These are phyloP conservation scores for Danielozyma ontarioensis DNA, from an alignment of 805 yeast species.

Conservation along the genomic window DNA sequence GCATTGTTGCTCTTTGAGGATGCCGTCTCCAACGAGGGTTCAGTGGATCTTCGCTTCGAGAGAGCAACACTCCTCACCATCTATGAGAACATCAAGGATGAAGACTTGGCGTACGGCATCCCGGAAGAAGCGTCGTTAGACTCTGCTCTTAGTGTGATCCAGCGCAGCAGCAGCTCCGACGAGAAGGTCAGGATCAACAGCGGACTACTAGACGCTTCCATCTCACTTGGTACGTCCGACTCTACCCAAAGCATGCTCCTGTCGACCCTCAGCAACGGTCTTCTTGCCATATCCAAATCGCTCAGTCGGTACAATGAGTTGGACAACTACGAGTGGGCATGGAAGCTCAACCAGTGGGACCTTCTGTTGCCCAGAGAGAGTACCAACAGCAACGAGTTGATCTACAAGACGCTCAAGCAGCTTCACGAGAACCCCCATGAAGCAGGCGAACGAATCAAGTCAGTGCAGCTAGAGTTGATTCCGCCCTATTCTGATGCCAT, in stretches of 20 bases:
- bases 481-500: background rate
- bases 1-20: constrained; percentile 49
- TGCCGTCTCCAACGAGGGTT: constrained; percentile 7
- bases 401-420: constrained; percentile 49
- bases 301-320: constrained; percentile 4
- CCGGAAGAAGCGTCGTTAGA: constrained; percentile 53
- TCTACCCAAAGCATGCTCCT: constrained; percentile 16
- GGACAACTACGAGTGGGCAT: constrained; percentile 53
- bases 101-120: constrained; percentile 61
- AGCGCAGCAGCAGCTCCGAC: constrained; percentile 19
- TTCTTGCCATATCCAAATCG: constrained; percentile 39
- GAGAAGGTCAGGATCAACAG: constrained; percentile 49
- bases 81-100: constrained; percentile 53
- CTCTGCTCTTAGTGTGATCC: constrained; percentile 43
- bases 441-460: no score
- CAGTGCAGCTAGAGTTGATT: no score
- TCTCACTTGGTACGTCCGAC: constrained; percentile 6
- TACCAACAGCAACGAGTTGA: constrained; percentile 35
- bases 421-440: constrained; percentile 32
- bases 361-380: constrained; percentile 44
- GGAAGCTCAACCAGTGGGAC: constrained; percentile 80
- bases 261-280: constrained; percentile 47
- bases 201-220: constrained; percentile 49
- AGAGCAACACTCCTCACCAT: constrained; percentile 25
- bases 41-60: constrained; percentile 12